Base-by-base conservation (phyloP, 768 basidiomycete genomes). In the Paxillus involutus region DNA sequence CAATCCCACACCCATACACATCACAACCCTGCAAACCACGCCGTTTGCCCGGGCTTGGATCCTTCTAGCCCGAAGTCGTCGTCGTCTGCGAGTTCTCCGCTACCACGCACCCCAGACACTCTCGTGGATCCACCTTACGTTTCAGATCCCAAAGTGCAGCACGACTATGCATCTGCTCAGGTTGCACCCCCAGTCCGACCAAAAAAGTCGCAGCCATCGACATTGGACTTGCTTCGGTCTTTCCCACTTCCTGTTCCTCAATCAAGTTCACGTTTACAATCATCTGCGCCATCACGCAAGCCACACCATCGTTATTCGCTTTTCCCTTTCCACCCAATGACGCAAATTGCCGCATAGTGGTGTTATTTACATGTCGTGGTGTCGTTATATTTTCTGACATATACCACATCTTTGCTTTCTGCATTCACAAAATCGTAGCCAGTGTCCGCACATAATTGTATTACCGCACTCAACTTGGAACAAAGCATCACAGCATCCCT, bases 221-320 rank as follows among this genome's bases (percentile, higher is more conserved):
- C 74, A 7, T 66, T 74, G 42, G 80, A 82, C 1, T 58, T 81
- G 3, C 71, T 81, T 26, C 71, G 74, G 46, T 69, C 79, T 14
- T 82, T 82, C 47, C 80, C 80, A 26, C 61, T 82, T 56, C 79
- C 80, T 12, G 51, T 73, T 36, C 64, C 73, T 26, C 67, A 61
- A 46, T 52, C 63, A 1, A 49, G 56, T 54, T 53, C 59, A 12
- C 30, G 49, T 54, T 32, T 51, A 39, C 68, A 55, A 49, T 43
- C 58, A 41, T 54, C 53, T 53, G 53, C 41, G 26, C 54, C 66
- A 4, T 63, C 56, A 41, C 63, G 68, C 44, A 63, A 64, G 49
- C 40, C 70, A 51, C 67, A 61, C 57, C 57, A 46, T 58, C 64
- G 42, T 55, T 59, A 60, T 65, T 62, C 64, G 30, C 70, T 64